phyloP scores from a whole-genome alignment of 169 alveolate genomes.

The Cryptosporidium muris region DNA sequence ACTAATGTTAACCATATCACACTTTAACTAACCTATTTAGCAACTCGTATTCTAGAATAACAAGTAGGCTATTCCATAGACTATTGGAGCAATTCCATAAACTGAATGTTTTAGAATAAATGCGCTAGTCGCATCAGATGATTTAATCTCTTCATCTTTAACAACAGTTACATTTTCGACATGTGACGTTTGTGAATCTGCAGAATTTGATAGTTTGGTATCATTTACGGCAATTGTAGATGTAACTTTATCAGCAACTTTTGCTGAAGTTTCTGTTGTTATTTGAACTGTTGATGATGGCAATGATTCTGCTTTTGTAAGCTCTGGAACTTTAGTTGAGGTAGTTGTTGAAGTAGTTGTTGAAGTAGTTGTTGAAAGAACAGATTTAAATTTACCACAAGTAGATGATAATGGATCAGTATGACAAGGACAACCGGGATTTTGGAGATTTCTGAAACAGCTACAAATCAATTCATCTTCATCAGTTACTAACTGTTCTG shows the following conservation, averaged over 20 bases:
- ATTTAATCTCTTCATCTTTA: conserved; percentile 27
- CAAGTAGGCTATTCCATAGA: too few species aligned
- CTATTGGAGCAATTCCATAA: too few species aligned
- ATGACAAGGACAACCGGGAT: conserved; percentile 70
- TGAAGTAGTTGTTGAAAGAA: neutral
- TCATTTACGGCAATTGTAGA: neutral
- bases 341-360: neutral
- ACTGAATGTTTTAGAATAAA: too few species aligned
- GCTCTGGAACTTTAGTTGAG: neutral
- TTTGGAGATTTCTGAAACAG: conserved; percentile 43
- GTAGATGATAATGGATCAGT: conserved; percentile 36
- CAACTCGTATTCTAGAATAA: too few species aligned
- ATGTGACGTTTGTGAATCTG: too few species aligned
- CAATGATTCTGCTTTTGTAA: neutral
- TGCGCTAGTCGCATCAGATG: too few species aligned
- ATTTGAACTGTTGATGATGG: neutral
- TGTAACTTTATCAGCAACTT: conserved; percentile 9
- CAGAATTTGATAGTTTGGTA: too few species aligned
- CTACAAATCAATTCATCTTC: conserved; percentile 66
- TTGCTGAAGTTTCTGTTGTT: neutral
- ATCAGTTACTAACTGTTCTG: conserved; percentile 57
- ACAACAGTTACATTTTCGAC: conserved; percentile 10
- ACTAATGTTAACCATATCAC: too few species aligned
- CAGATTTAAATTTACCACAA: conserved; percentile 19
- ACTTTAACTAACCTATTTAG: too few species aligned